A percentile compares a stretch with the other conserved stretches of the same genome.
Evolutionary conservation across 352 stramenopile genomes (phyloP).

Genomic region (Phytophthora fragariae): DNA sequence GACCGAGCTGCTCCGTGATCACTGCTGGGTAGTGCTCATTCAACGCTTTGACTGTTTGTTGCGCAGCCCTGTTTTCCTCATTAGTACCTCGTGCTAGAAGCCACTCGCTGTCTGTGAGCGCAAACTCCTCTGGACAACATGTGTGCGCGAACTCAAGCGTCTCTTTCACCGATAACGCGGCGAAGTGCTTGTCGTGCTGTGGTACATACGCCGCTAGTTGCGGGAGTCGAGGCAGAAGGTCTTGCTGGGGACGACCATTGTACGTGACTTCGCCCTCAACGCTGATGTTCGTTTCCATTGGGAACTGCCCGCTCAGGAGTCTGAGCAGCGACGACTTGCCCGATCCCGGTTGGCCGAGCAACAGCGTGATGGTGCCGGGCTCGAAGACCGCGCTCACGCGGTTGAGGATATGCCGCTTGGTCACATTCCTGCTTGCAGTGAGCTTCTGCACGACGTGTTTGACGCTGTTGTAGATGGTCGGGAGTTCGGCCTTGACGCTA

Average conservation of each 20-base stretch:
- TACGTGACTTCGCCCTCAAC: slow-evolving; percentile 40
- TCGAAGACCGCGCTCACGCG: slow-evolving; percentile 40
- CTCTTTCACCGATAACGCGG: slow-evolving; percentile 33
- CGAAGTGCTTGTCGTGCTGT: slow-evolving; percentile 35
- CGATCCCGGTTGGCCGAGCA: slow-evolving; percentile 45
- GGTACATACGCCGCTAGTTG: slow-evolving; percentile 34
- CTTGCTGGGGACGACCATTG: slow-evolving; percentile 23
- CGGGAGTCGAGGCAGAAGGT: slow-evolving; percentile 13
- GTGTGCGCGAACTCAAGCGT: slow-evolving; percentile 36
- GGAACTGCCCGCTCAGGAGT: slow-evolving; percentile 38
- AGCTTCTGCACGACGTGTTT: slow-evolving; percentile 22
- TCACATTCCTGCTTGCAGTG: neutral
- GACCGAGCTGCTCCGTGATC: slow-evolving; percentile 31
- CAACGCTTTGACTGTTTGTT: slow-evolving; percentile 10
- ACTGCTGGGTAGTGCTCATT: slow-evolving; percentile 33
- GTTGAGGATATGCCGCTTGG: slow-evolving; percentile 35
- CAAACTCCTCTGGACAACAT: slow-evolving; percentile 20
- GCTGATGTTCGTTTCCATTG: slow-evolving; percentile 30
- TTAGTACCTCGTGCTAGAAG: slow-evolving; percentile 32
- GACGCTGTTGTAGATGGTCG: slow-evolving; percentile 37
- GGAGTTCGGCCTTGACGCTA: slow-evolving; percentile 26
- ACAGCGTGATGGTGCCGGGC: slow-evolving; percentile 39
- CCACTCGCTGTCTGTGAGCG: neutral
- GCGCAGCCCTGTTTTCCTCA: slow-evolving; percentile 27
- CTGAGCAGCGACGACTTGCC: slow-evolving; percentile 52